These are phyloP conservation scores for Fusarium buharicum DNA, from an alignment of 2,329 filamentous ascomycete genomes.

Conservation along the genomic window DNA sequence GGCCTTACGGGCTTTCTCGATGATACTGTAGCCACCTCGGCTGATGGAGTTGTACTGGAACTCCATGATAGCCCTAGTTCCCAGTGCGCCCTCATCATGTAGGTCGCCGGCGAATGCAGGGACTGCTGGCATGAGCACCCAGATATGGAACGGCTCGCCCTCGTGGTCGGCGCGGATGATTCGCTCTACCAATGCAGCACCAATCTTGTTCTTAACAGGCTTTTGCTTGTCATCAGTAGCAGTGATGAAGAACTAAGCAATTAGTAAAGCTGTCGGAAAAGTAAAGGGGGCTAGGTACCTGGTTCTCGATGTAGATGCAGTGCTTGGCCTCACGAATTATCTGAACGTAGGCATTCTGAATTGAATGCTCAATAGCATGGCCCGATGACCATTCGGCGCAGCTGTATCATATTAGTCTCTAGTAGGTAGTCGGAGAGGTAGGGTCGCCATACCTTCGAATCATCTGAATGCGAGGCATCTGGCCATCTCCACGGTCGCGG, in stretches of 20 bases:
- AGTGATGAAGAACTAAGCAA: slow-evolving; percentile 79
- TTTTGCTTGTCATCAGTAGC: slow-evolving; percentile 76
- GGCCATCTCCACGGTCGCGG: slow-evolving; percentile 18
- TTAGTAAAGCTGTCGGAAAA: neutral
- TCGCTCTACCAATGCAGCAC: slow-evolving; percentile 80
- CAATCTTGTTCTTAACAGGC: slow-evolving; percentile 81
- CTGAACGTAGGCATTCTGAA: slow-evolving; percentile 84
- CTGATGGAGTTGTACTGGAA: slow-evolving; percentile 86
- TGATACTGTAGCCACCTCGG: slow-evolving; percentile 79
- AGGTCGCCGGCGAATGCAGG: slow-evolving; percentile 86
- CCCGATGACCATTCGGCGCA: slow-evolving; percentile 64
- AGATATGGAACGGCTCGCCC: slow-evolving; percentile 75
- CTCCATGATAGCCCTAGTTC: slow-evolving; percentile 87
- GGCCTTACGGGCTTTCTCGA: slow-evolving; percentile 74
- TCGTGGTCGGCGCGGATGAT: slow-evolving; percentile 75
- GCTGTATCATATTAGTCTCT: slow-evolving; percentile 47
- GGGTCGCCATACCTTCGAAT: slow-evolving; percentile 56
- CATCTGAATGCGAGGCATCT: slow-evolving; percentile 59
- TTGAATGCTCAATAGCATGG: slow-evolving; percentile 74
- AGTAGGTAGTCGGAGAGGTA: neutral
- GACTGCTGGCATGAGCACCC: slow-evolving; percentile 81
- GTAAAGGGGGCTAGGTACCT: slow-evolving; percentile 50
- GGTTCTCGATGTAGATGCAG: slow-evolving; percentile 84
- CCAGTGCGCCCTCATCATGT: slow-evolving; percentile 75
- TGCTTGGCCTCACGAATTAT: slow-evolving; percentile 75